Conservation (phyloP, 192 early-diverging fungal species). For the Geranomyces michiganensis region DNA sequence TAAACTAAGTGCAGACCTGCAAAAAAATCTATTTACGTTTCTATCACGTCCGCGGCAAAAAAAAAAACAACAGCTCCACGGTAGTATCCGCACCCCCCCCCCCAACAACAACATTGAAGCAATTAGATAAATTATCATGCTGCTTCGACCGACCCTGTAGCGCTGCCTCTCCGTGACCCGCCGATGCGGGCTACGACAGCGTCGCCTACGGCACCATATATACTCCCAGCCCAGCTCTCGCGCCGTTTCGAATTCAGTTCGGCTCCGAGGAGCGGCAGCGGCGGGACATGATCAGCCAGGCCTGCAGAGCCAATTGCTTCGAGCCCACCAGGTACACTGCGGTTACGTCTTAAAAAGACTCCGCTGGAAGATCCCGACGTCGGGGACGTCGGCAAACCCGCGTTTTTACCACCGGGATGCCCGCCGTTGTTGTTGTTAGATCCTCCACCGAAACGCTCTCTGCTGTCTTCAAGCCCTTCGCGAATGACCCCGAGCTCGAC, state of each 20-base stretch:
- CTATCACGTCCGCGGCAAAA: too few relatives aligned
- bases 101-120: too few relatives aligned
- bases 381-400: background rate
- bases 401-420: background rate
- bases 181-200: slow-evolving; percentile 15
- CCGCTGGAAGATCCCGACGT: slow-evolving; percentile 1
- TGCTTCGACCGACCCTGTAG: slow-evolving; percentile 2
- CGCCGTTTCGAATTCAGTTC: background rate
- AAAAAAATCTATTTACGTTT: too few relatives aligned
- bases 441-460: slow-evolving; percentile 28
- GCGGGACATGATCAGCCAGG: slow-evolving; percentile 10
- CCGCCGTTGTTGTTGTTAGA: background rate
- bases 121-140: background rate
- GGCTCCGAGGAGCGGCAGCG: slow-evolving; percentile 5
- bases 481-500: slow-evolving; percentile 39
- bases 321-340: slow-evolving; percentile 11
- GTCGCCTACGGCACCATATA: slow-evolving; percentile 22
- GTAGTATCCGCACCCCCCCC: too few relatives aligned
- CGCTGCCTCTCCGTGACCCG: slow-evolving; percentile 4
- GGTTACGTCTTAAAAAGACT: slow-evolving; percentile 16
- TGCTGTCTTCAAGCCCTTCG: slow-evolving; percentile 38
- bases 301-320: background rate
- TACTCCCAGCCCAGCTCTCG: slow-evolving; percentile 34
- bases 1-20: too few relatives aligned
- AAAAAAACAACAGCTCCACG: too few relatives aligned